Base-by-base conservation (phyloP, 169 alveolate genomes). In the Babesia bigemina region DNA sequence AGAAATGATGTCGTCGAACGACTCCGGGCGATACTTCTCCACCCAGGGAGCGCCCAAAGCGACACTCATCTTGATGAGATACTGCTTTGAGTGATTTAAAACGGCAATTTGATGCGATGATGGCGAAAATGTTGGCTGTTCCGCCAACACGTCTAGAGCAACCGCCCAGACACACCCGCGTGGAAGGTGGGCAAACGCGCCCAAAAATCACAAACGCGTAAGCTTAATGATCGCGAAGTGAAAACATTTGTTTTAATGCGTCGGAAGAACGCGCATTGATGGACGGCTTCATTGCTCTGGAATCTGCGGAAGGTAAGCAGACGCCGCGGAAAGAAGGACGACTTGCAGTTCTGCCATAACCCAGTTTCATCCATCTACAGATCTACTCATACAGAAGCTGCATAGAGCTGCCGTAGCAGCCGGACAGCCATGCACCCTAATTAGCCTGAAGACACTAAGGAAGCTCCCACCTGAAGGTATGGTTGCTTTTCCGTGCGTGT, bases 11-110 rank as follows among this genome's bases (percentile, higher is more conserved):
- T 96, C 98, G 61, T 88, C 92, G 11, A 97, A 75, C 14, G 95
- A 90, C 65, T 90, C 90, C 22, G 99, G 99, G 28, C 99, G 91
- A 79, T 97, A 97, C 79, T 97, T 97, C 88, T 98, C 99, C 69
- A 96, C 97, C 98, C 91, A 77, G 66, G 70, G 78, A 62, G 67
- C 79, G 6, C 81, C 88, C 50, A 72, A 48, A 26, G 61, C 56
- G 44, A 81, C 22, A 86, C 63, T 58, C 86, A 79, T 74, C 61
- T 33, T 67, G 44, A 63, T 36, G 36, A 36, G 39, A 11, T 53
- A 21, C 9, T 6, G 39, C 39, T 33, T 33, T 33, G 39, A 33
- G 39, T 33, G 2, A 57, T 57, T 11, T 6, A 4, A 11, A 57
- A 24, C 24, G 19, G 12, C 26, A 4, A 36, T 17, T 21, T n/a